phyloP scores from a whole-genome alignment of 73 alveolate species.

The Paramecium bursaria region DNA sequence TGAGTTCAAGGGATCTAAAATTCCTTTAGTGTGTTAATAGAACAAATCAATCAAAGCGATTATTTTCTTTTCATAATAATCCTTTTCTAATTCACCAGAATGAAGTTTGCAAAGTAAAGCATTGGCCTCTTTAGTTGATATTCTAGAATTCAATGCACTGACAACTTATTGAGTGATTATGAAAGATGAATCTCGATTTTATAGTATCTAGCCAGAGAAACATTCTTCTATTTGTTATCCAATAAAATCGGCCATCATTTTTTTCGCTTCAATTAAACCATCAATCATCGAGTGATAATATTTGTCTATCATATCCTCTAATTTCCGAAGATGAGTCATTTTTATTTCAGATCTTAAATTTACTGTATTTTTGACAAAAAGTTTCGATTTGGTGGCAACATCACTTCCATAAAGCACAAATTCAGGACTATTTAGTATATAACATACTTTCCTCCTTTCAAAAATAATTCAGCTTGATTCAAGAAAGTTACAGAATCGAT shows the following conservation, averaged over 20 bases:
- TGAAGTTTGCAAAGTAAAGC: constrained; percentile 1
- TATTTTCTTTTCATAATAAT: constrained; percentile 53
- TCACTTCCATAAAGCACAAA: constrained; percentile 46
- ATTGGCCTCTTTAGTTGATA: constrained; percentile 37
- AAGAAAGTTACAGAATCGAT: constrained; percentile 30
- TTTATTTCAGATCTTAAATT: constrained; percentile 29
- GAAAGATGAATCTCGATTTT: constrained; percentile 34
- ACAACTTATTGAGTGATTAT: not conserved
- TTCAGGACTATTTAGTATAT: constrained; percentile 6
- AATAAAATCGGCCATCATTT: constrained; percentile 38
- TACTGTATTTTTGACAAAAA: constrained; percentile 2
- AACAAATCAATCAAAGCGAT: constrained; percentile 23
- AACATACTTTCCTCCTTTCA: constrained; percentile 58
- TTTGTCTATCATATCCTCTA: constrained; percentile 38
- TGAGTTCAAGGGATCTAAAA: constrained; percentile 14
- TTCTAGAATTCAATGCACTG: constrained; percentile 41
- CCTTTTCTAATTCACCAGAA: constrained; percentile 58
- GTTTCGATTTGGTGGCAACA: constrained; percentile 15
- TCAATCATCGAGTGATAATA: constrained; percentile 33
- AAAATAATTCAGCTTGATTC: not conserved
- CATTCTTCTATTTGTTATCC: constrained; percentile 35
- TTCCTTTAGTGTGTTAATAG: not conserved
- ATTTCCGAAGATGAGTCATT: constrained; percentile 29
- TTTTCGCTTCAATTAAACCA: not conserved
- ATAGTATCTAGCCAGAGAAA: constrained; percentile 46